These are phyloP conservation scores for Rhodotorula glutinis DNA, from an alignment of 1,284 basidiomycete species.

Conservation along the genomic window DNA sequence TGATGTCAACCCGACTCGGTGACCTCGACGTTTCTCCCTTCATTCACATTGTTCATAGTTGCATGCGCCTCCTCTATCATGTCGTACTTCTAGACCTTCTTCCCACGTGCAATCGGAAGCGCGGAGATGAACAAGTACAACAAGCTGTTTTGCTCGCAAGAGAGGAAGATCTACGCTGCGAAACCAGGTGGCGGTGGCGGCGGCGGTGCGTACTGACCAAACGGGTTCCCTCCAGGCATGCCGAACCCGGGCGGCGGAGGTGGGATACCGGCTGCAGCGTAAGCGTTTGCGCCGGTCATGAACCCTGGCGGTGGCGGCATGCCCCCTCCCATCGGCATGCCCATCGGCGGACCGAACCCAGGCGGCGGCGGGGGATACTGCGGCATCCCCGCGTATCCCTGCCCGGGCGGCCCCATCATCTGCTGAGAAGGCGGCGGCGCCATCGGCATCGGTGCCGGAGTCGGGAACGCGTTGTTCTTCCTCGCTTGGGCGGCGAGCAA, in stretches of 20 bases:
- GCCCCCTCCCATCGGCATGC: not conserved
- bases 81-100: no score
- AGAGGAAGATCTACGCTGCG: not conserved
- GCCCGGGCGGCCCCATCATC: not conserved
- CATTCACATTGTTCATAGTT: no score
- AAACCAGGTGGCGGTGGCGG: slow-evolving; percentile 18
- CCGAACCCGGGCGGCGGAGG: slow-evolving; percentile 33
- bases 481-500: slow-evolving; percentile 90
- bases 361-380: slow-evolving; percentile 25
- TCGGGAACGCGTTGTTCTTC: slow-evolving; percentile 59
- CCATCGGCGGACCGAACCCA: slow-evolving; percentile 1
- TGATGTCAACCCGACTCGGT: no score
- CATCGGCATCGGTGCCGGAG: not conserved
- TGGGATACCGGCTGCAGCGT: slow-evolving; percentile 17
- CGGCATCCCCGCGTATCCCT: not conserved
- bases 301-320: slow-evolving; percentile 25
- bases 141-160: not conserved
- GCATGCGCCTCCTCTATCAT: no score
- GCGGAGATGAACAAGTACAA: not conserved
- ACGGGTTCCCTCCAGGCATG: not conserved
- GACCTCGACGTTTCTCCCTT: no score
- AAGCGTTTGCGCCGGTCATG: slow-evolving; percentile 28
- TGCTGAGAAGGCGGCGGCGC: not conserved
- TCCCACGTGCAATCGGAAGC: no score
- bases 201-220: slow-evolving; percentile 14